Evolutionary conservation across 805 yeast genomes (phyloP), one percentile per base, ranked within the genome.

Genomic region (Babjeviella inositovora): DNA sequence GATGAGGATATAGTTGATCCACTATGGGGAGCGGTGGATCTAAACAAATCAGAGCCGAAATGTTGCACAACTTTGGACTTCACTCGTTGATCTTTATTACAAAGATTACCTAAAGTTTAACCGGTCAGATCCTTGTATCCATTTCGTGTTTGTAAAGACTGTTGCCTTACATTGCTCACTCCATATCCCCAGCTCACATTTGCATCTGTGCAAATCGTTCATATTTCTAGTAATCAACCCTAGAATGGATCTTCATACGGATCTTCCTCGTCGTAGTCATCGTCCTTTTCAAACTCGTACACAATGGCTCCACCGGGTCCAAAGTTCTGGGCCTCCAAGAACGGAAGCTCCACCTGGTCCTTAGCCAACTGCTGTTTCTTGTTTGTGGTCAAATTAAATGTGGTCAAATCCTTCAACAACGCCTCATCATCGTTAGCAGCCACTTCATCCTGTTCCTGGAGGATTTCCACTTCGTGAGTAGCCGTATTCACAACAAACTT

Each of bases 261-360:
- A 47, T 87, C 98, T 37, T 90, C 97, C 44, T 87, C 98, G 40
- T 87, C 98, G 41, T 85, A 87, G 45, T 87, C 98, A 43, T 87
- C 98, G 45, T 87, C 97, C 41, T 85, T 81, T 38, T 90, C 97
- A 42, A 72, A 90, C 41, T 90, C 90, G 41, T 87, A 87, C 4
- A 87, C 93, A 34, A 90, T 85, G 1, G 98, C 96, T 11, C 97
- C 95, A 25, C 93, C 94, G 3, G 54, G 40, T 1, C 63, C 63
- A 23, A 66, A 52, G 16, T 69, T 64, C 39, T 87, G 97, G 0
- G 97, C 97, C 32, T 76, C 79, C 54, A 87, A 52, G 44, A 58
- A 87, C n/a, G 98, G 98, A 28, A 87, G 54, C 22, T 77, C 92
- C 3, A 90, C 95, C 30, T 76, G 71, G 13, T 81, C 93, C 29